These are phyloP conservation scores for Beauveria rudraprayagi DNA, from an alignment of 2,329 filamentous ascomycete species.

Conservation along the genomic window DNA sequence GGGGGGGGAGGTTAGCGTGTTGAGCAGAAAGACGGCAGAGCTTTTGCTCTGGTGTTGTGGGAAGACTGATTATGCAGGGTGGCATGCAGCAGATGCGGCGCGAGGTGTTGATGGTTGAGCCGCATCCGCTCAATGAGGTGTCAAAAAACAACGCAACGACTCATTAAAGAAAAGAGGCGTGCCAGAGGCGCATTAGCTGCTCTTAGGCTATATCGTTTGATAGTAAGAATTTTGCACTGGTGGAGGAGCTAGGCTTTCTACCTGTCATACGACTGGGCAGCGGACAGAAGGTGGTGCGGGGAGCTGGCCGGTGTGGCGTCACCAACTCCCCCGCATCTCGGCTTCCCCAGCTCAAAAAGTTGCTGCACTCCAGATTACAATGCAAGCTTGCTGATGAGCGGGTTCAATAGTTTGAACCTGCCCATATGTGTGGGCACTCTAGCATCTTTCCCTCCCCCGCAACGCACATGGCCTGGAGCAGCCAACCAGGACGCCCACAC, in stretches of 20 bases:
- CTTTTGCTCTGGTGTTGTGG: not conserved
- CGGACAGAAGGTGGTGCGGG: not conserved
- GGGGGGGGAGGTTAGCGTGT: not conserved
- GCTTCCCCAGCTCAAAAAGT: not conserved
- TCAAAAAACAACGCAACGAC: not conserved
- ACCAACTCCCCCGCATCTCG: slow-evolving; percentile 7
- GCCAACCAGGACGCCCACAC: not conserved
- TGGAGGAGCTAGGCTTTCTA: not conserved
- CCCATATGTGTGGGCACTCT: not conserved
- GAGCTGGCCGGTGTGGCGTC: slow-evolving; percentile 1
- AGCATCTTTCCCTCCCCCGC: not conserved
- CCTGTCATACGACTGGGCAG: not conserved
- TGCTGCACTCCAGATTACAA: not conserved
- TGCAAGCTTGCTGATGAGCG: not conserved
- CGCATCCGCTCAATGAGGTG: not conserved
- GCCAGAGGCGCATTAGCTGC: not conserved
- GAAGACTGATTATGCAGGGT: not conserved
- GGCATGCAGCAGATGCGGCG: not conserved
- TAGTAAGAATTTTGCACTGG: not conserved
- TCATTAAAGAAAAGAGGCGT: not conserved
- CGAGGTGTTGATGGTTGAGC: slow-evolving; percentile 3
- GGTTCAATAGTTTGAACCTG: not conserved
- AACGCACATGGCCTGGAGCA: slow-evolving; percentile 1
- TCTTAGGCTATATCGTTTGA: not conserved
- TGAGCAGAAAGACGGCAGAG: not conserved